These are phyloP conservation scores for Penicillium flavigenum DNA, from an alignment of 495 filamentous ascomycete genomes.

Conservation along the genomic window DNA sequence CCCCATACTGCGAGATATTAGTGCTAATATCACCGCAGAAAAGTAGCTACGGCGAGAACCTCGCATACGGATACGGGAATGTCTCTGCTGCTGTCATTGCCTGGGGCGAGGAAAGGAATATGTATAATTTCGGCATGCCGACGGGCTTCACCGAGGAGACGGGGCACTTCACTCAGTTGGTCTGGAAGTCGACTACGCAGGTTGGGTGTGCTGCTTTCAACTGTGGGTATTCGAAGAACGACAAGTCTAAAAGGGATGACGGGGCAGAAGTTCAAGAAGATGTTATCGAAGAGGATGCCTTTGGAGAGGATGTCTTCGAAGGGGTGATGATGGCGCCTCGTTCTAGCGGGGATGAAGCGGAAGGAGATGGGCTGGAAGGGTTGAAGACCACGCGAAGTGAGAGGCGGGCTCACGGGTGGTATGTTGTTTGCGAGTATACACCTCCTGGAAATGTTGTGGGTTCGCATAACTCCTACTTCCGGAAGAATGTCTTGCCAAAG, in stretches of 20 bases:
- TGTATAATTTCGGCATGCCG: constrained; percentile 58
- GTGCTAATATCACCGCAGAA: constrained; percentile 36
- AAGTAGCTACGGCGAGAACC: constrained; percentile 76
- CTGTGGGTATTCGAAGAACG: constrained; percentile 46
- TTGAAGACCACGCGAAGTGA: background rate
- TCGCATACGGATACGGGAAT: constrained; percentile 66
- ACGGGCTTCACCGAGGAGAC: constrained; percentile 61
- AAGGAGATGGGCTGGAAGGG: background rate
- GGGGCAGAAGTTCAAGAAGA: background rate
- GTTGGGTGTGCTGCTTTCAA: constrained; percentile 67
- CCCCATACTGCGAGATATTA: background rate
- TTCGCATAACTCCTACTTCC: constrained; percentile 48
- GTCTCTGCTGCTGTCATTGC: constrained; percentile 57
- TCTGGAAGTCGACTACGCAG: constrained; percentile 69
- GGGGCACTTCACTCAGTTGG: constrained; percentile 85
- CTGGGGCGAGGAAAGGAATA: constrained; percentile 63
- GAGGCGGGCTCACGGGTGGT: constrained; percentile 58
- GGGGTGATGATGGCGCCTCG: background rate
- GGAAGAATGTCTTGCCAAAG: constrained; percentile 39
- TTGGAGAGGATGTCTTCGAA: background rate
- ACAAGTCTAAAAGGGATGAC: constrained; percentile 6
- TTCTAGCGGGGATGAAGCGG: constrained; percentile 10
- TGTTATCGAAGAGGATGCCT: background rate
- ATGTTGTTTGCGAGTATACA: constrained; percentile 78
- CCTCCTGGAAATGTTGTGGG: constrained; percentile 73